Evolutionary conservation across 306 rosid genomes (phyloP).

Genomic region (Urtica urens): DNA sequence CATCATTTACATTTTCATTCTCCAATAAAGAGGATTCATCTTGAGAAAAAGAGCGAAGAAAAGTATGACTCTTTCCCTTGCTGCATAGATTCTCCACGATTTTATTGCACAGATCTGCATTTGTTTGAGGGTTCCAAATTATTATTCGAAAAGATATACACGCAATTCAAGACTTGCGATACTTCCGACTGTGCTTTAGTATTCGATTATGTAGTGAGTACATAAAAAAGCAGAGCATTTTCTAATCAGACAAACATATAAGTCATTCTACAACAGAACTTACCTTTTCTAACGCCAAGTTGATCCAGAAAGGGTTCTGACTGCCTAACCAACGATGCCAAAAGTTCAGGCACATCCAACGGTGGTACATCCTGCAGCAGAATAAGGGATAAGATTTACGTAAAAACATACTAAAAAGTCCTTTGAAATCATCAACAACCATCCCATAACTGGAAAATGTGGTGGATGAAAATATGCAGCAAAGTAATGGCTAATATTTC

Average conservation of each 20-base stretch:
- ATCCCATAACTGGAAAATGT: not conserved
- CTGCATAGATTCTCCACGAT: slow-evolving; percentile 78
- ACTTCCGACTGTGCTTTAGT: too few relatives aligned
- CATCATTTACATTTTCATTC: slow-evolving; percentile 62
- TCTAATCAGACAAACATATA: not conserved
- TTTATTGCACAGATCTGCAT: slow-evolving; percentile 86
- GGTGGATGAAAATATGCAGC: not conserved
- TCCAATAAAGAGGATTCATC: slow-evolving; percentile 58
- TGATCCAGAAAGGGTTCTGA: slow-evolving; percentile 89
- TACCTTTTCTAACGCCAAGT: slow-evolving; percentile 78
- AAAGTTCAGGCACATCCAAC: slow-evolving; percentile 78
- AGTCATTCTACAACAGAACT: not conserved
- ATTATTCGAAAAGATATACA: too few relatives aligned
- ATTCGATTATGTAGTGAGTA: too few relatives aligned
- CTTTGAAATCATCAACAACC: too few relatives aligned
- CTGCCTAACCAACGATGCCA: slow-evolving; percentile 84
- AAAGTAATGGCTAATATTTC: not conserved
- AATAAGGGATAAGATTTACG: slow-evolving; percentile 6
- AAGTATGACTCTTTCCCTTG: slow-evolving; percentile 60
- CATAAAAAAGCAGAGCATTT: not conserved
- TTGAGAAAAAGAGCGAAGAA: slow-evolving; percentile 39
- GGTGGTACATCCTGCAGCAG: slow-evolving; percentile 75
- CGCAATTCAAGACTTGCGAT: not conserved
- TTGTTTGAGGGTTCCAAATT: too few relatives aligned
- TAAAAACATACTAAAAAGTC: too few relatives aligned